These are phyloP conservation scores for Penicillium canariense DNA, from an alignment of 495 filamentous ascomycete genomes.

Conservation along the genomic window DNA sequence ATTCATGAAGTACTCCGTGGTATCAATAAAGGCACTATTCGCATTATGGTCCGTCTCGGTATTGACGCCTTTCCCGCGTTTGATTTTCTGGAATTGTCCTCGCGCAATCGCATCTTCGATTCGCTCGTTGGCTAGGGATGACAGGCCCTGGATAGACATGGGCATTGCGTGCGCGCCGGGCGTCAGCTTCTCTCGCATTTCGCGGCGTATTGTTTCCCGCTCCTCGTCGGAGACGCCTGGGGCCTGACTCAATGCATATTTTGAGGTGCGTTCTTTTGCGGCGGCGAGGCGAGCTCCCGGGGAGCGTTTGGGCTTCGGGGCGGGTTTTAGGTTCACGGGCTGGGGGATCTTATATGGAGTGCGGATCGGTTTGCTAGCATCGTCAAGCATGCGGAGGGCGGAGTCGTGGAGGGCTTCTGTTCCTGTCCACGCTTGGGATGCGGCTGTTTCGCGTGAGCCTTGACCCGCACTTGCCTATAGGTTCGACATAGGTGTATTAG, in stretches of 20 bases:
- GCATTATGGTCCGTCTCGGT: slow-evolving; percentile 77
- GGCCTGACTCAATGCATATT: slow-evolving; percentile 65
- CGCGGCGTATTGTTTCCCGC: slow-evolving; percentile 60
- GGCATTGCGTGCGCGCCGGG: slow-evolving; percentile 74
- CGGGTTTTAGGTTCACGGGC: slow-evolving; percentile 61
- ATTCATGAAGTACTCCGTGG: slow-evolving; percentile 97
- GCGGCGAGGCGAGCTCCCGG: slow-evolving; percentile 63
- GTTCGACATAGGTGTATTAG: slow-evolving; percentile 3
- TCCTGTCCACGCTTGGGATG: slow-evolving; percentile 74
- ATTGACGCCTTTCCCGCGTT: slow-evolving; percentile 68
- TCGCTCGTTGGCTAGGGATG: slow-evolving; percentile 83
- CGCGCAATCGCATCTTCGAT: slow-evolving; percentile 93
- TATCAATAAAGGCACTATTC: slow-evolving; percentile 88
- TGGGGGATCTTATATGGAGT: slow-evolving; percentile 51
- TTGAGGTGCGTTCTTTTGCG: slow-evolving; percentile 74
- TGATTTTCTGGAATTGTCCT: slow-evolving; percentile 87
- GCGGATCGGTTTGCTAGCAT: slow-evolving; percentile 73
- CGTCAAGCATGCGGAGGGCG: slow-evolving; percentile 83
- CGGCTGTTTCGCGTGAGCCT: slow-evolving; percentile 70
- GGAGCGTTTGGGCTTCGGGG: slow-evolving; percentile 41
- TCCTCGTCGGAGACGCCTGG: slow-evolving; percentile 63
- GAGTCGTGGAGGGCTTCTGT: slow-evolving; percentile 70
- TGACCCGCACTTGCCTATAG: slow-evolving; percentile 59
- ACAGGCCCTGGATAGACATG: slow-evolving; percentile 72
- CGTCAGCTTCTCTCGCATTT: slow-evolving; percentile 77